These are phyloP conservation scores for Symbiodinium pilosum DNA, from an alignment of 73 alveolate genomes.

Conservation along the genomic window DNA sequence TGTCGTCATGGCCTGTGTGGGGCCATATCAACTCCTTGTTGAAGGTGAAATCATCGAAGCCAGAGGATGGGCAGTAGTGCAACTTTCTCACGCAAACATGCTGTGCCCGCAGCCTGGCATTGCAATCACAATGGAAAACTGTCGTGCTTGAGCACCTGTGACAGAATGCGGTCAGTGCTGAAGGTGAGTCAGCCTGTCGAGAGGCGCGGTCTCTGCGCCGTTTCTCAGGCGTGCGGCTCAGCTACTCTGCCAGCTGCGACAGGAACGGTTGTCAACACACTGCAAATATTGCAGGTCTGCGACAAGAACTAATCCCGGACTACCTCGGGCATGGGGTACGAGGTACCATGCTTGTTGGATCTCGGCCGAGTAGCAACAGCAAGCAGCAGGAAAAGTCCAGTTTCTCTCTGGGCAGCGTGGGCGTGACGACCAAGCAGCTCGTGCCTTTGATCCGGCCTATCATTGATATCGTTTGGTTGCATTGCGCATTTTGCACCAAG, in stretches of 20 bases:
- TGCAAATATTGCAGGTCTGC: background rate
- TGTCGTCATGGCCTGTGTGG: background rate
- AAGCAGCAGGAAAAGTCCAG: slow-evolving; percentile 55
- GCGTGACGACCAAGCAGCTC: slow-evolving; percentile 40
- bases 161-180: too few relatives aligned
- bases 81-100: slow-evolving; percentile 51
- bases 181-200: slow-evolving; percentile 74
- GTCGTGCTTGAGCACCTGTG: background rate
- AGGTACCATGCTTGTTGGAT: slow-evolving; percentile 1
- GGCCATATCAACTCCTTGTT: background rate
- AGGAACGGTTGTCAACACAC: background rate
- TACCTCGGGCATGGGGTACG: slow-evolving; percentile 85
- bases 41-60: slow-evolving; percentile 68
- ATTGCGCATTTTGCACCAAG: too few relatives aligned
- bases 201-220: slow-evolving; percentile 91
- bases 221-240: slow-evolving; percentile 19
- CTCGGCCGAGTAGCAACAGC: background rate
- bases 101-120: slow-evolving; percentile 12
- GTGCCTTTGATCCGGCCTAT: background rate
- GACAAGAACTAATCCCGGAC: slow-evolving; percentile 67
- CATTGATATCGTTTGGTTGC: too few relatives aligned
- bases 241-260: background rate
- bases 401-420: slow-evolving; percentile 64
- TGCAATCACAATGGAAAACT: too few relatives aligned
- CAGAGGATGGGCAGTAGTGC: slow-evolving; percentile 89